Evolutionary conservation across 768 basidiomycete genomes (phyloP).

Genomic region (Lenzites betulinus): DNA sequence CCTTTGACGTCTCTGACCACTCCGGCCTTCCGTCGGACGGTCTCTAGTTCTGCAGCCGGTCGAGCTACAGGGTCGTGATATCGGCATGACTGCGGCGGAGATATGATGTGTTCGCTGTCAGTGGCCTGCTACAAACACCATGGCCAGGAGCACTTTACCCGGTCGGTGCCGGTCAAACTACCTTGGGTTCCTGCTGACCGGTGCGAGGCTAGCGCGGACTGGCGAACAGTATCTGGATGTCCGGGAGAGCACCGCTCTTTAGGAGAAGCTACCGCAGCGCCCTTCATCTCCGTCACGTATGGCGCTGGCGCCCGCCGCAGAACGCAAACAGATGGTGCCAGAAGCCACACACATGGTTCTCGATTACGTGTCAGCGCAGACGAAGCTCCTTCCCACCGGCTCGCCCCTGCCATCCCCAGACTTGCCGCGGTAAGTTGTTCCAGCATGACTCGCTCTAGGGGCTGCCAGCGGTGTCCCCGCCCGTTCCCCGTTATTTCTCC

Average conservation of each 20-base stretch:
- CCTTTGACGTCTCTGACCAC: neutral
- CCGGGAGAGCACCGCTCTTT: neutral
- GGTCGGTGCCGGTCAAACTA: too few relatives aligned
- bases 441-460: constrained; percentile 12
- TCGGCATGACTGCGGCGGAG: constrained; percentile 8
- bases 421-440: constrained; percentile 16
- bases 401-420: neutral
- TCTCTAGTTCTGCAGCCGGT: neutral
- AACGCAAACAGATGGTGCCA: constrained; percentile 7
- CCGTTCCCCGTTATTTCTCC: constrained; percentile 11
- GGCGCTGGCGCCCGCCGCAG: constrained; percentile 3
- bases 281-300: constrained; percentile 18
- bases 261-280: constrained; percentile 11
- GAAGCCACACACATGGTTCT: constrained; percentile 7
- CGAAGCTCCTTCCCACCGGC: constrained; percentile 2
- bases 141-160: too few relatives aligned
- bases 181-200: neutral
- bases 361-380: constrained; percentile 13
- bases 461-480: neutral
- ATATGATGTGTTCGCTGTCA: constrained; percentile 15
- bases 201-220: neutral
- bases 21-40: too few relatives aligned
- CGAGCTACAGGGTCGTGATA: neutral
- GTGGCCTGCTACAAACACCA: neutral
- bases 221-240: neutral